Evolutionary conservation across 768 basidiomycete species (phyloP), one percentile per base, ranked within the genome.

Genomic region (Leccinum variicolor): DNA sequence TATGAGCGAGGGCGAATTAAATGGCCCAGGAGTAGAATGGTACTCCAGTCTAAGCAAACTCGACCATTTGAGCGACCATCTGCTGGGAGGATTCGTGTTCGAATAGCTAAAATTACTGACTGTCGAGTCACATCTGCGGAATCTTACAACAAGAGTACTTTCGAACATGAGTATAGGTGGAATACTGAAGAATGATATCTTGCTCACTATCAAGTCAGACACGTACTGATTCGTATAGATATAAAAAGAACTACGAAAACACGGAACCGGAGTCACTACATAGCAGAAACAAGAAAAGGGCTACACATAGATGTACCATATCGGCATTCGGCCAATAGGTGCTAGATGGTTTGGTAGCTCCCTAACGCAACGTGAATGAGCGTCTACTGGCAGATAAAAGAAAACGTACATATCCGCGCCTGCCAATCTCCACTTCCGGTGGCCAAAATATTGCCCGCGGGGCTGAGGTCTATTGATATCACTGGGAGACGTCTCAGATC

Each of bases 391-490:
- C 10, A 49, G 26, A 29, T 10, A 23, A 34, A 23, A 21, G 52
- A 50, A 55, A 50, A 77, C 81, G 61, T 58, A 83, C 86, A 89
- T 76, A 89, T 83, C 72, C 85, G 76, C 45, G 87, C 87, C 66
- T 82, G 80, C 77, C 83, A 86, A 69, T 89, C 87, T 6, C 87
- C 88, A 63, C 82, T 84, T 25, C 87, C 87, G 4, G 85, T 86
- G 13, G 88, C 88, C 47, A 89, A 73, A 54, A 84, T 72, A 41
- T 80, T 82, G 19, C 84, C 85, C 25, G 77, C 77, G 6, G 82
- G 81, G 56, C 83, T 83, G 56, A 89, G 76, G 62, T 89, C 86
- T 67, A 89, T 87, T 31, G 84, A 85, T 68, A 89, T 89, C 64
- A 89, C 86, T 85, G 66, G 11, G 31, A 41, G 47, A 33, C 51